Evolutionary conservation across 148 eudicot species (phyloP).

Genomic region (Camellia sinensis): DNA sequence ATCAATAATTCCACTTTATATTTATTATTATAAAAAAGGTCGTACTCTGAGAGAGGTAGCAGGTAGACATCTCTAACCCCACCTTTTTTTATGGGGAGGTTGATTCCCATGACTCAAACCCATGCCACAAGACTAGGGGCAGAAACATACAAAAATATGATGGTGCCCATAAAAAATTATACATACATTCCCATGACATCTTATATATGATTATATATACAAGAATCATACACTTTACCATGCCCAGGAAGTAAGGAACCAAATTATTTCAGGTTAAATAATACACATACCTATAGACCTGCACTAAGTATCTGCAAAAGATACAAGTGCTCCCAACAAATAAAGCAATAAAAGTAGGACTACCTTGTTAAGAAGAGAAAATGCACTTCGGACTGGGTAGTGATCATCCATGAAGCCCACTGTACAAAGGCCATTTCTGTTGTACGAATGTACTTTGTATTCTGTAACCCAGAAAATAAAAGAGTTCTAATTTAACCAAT

Average conservation of each 20-base stretch:
- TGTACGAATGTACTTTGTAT: conserved; percentile 94
- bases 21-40: background rate
- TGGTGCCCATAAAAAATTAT: too few relatives aligned
- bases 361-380: conserved; percentile 73
- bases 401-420: conserved; percentile 97
- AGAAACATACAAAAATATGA: too few relatives aligned
- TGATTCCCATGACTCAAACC: too few relatives aligned
- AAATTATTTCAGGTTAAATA: background rate
- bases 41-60: too few relatives aligned
- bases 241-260: background rate
- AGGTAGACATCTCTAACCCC: too few relatives aligned
- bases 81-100: too few relatives aligned
- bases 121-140: too few relatives aligned
- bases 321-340: background rate
- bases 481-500: background rate
- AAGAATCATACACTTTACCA: background rate
- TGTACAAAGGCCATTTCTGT: conserved; percentile 76
- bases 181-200: too few relatives aligned
- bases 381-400: conserved; percentile 92
- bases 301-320: background rate
- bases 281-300: background rate
- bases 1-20: background rate
- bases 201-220: background rate
- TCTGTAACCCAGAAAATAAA: conserved; percentile 37
- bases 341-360: background rate